Conservation (phyloP, 176 grass and related monocot species). For the Microstegium vimineum region DNA sequence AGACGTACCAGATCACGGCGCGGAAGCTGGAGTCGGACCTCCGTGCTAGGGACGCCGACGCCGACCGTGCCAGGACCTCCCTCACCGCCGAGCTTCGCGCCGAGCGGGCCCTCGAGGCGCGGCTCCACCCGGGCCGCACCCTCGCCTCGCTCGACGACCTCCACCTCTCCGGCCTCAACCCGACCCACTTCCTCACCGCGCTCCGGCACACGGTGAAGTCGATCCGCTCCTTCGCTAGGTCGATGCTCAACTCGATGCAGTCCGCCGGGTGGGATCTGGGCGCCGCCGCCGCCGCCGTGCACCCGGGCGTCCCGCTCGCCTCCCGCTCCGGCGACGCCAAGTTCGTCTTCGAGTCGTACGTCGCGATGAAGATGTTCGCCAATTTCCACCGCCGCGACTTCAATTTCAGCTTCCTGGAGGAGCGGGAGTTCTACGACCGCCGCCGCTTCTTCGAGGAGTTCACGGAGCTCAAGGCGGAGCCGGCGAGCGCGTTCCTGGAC, state of each 20-base stretch:
- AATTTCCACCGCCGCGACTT: conserved; percentile 78
- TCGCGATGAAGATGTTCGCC: conserved; percentile 90
- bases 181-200: conserved; percentile 83
- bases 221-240: conserved; percentile 74
- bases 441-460: conserved; percentile 91
- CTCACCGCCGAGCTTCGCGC: conserved; percentile 48
- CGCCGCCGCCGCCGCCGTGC: conserved; percentile 54
- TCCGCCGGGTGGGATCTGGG: conserved; percentile 71
- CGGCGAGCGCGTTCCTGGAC: conserved; percentile 47
- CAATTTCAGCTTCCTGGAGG: conserved; percentile 67
- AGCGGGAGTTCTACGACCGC: conserved; percentile 57
- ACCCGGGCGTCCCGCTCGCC: conserved; percentile 37
- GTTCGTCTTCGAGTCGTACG: conserved; percentile 88
- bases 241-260: conserved; percentile 69
- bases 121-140: conserved; percentile 67
- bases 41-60: conserved; percentile 43
- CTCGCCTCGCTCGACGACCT: conserved; percentile 68
- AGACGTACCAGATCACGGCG: conserved; percentile 84
- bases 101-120: conserved; percentile 53
- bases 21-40: conserved; percentile 70
- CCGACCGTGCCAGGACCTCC: conserved; percentile 14
- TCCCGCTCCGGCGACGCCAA: conserved; percentile 27
- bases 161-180: conserved; percentile 80
- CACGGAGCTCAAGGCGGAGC: conserved; percentile 57
- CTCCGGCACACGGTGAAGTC: conserved; percentile 76